A percentile compares a stretch with the other conserved stretches of the same genome.
Conservation (phyloP, 805 yeast genomes). For the Starmerella gropengiesseri region DNA sequence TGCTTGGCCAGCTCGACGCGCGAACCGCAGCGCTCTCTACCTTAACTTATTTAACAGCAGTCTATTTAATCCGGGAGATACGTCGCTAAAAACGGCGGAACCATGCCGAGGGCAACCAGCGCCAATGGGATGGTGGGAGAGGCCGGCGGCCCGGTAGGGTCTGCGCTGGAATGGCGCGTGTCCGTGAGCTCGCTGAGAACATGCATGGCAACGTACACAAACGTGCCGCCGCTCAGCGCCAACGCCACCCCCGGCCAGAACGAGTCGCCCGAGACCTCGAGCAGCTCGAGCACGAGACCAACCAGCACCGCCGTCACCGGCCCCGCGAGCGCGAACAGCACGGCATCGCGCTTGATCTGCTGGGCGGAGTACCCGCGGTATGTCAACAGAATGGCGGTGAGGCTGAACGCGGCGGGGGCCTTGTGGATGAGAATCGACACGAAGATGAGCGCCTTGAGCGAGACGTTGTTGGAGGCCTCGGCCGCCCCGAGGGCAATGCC, state of each 20-base stretch:
- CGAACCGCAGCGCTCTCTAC: too few relatives aligned
- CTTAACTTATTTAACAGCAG: neutral
- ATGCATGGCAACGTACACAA: constrained; percentile 59
- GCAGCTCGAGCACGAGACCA: constrained; percentile 31
- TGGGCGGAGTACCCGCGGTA: constrained; percentile 17
- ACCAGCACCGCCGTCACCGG: constrained; percentile 51
- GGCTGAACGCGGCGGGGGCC: constrained; percentile 63
- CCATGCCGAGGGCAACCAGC: constrained; percentile 15
- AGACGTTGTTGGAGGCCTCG: constrained; percentile 30
- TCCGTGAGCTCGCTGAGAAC: constrained; percentile 28
- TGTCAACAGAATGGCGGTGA: constrained; percentile 41
- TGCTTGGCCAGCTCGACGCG: too few relatives aligned
- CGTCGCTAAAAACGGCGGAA: constrained; percentile 21
- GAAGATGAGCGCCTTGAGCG: constrained; percentile 39
- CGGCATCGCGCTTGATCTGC: constrained; percentile 35
- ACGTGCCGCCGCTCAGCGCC: constrained; percentile 61
- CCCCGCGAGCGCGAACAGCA: constrained; percentile 46
- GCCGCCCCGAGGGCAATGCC: constrained; percentile 65
- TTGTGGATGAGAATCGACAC: constrained; percentile 59
- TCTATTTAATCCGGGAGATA: constrained; percentile 14
- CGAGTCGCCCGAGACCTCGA: neutral
- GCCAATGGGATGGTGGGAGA: too few relatives aligned
- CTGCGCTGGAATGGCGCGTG: too few relatives aligned
- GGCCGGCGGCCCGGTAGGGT: too few relatives aligned
- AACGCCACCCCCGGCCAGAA: constrained; percentile 42